Evolutionary conservation across 352 stramenopile genomes (phyloP), one percentile per base, ranked within the genome.

Genomic region (Globisporangium spiculum): DNA sequence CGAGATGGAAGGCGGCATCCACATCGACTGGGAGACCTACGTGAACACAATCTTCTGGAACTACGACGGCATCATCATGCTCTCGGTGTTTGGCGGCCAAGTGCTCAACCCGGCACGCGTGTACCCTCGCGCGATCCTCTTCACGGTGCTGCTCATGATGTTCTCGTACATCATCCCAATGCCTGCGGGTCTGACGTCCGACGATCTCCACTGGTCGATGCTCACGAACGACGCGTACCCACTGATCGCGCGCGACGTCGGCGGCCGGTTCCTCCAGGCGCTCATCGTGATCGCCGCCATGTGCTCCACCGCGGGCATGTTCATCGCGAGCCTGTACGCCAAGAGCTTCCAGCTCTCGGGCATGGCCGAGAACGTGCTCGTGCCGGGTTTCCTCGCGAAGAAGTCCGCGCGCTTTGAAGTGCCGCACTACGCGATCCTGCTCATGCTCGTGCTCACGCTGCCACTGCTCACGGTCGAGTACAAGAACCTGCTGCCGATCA

Each of bases 31-130:
- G 92, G 60, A 75, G 12, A 83, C 83, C 1, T 87, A 94, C 30
- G 62, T 98, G 8, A 98, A 98, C 75, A 97, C 96, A 32, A 75
- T 99, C 44, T 98, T 98, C 77, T 99, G 96, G 94, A 98, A 97
- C 76, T 92, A 97, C 54, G 98, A 98, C 71, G 94, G 90, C 32
- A 98, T 98, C 71, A 90, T 98, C 70, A 90, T 83, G 64, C 88
- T 89, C 1, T 96, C 91, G 0, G 86, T 89, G 5, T 98, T 98
- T 69, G 93, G 90, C 4, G 92, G 84, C 1, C 92, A 99, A 63
- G 89, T 98, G 12, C 71, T 88, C 9, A 90, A 96, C 73, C 93
- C 93, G 0, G 86, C 78, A 2, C 78, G 74, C 12, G 88, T 84
- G 2, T 98, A 97, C 73, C 85, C 93, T 3, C 73, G 78, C 2